Evolutionary conservation across 75 land plant species (phyloP).

Genomic region (Cupressus sempervirens): DNA sequence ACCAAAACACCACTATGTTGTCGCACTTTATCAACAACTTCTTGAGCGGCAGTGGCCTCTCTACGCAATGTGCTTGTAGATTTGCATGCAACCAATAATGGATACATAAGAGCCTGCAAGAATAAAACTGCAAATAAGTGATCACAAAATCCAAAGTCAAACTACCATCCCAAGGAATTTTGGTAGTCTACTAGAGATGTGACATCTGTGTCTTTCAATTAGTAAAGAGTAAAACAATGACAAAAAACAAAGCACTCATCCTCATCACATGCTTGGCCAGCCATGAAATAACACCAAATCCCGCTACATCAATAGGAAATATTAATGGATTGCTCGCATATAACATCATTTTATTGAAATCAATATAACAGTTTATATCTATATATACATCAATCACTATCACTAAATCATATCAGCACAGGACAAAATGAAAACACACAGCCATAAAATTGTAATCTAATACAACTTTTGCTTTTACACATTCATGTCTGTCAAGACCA

Average conservation of each 20-base stretch:
- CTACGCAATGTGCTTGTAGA: slow-evolving; percentile 82
- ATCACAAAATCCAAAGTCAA: background rate
- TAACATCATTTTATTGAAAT: background rate
- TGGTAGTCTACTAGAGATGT: background rate
- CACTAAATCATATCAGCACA: background rate
- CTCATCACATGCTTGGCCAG: background rate
- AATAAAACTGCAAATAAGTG: background rate
- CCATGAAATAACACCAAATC: background rate
- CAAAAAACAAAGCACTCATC: background rate
- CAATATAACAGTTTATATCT: background rate
- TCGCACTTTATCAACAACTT: slow-evolving; percentile 94
- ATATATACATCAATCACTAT: background rate
- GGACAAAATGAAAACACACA: background rate
- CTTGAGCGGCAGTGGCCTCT: slow-evolving; percentile 94
- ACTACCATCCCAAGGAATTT: background rate
- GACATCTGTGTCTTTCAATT: background rate
- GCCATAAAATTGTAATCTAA: background rate
- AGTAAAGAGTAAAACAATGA: background rate
- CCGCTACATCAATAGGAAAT: background rate
- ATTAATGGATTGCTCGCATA: background rate
- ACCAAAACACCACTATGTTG: slow-evolving; percentile 88
- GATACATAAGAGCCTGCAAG: slow-evolving; percentile 97
- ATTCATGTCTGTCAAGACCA: background rate
- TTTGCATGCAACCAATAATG: slow-evolving; percentile 98
- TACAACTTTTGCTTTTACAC: background rate